A percentile compares a stretch with the other conserved stretches of the same genome.
phyloP scores from a whole-genome alignment of 2,329 filamentous ascomycete genomes.

The Podosphaera xanthii region DNA sequence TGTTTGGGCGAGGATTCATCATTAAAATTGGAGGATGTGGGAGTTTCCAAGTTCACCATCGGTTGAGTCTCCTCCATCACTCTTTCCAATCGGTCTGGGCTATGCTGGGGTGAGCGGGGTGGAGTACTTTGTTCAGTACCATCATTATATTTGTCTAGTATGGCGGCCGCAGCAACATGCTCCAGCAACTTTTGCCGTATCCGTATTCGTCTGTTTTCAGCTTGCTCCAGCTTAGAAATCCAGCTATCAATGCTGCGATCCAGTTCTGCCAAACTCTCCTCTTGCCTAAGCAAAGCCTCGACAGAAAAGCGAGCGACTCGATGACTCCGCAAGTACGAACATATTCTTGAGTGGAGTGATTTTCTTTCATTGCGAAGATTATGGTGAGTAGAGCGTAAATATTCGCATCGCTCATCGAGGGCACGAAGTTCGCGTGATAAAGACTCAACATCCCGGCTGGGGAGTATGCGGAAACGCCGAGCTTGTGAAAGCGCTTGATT shows the following conservation, averaged over 20 bases:
- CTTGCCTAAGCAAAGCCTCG: slow-evolving; percentile 56
- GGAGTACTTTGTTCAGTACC: slow-evolving; percentile 8
- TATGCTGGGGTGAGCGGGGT: slow-evolving; percentile 22
- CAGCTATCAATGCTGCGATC: slow-evolving; percentile 63
- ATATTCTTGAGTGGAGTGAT: slow-evolving; percentile 55
- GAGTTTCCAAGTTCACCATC: background rate
- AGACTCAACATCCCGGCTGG: slow-evolving; percentile 35
- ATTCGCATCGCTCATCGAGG: slow-evolving; percentile 58
- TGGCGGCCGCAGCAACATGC: slow-evolving; percentile 51
- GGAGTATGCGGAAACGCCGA: slow-evolving; percentile 40
- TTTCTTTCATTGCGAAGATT: slow-evolving; percentile 53
- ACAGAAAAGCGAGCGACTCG: slow-evolving; percentile 48
- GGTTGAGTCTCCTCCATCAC: slow-evolving; percentile 6
- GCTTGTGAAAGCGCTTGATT: slow-evolving; percentile 39
- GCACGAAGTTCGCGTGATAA: slow-evolving; percentile 50
- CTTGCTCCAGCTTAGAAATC: slow-evolving; percentile 57
- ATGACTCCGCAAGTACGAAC: slow-evolving; percentile 51
- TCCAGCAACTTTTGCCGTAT: slow-evolving; percentile 63
- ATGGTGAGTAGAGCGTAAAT: slow-evolving; percentile 53
- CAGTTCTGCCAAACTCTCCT: slow-evolving; percentile 55
- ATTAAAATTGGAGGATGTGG: background rate
- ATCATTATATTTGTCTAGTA: slow-evolving; percentile 15
- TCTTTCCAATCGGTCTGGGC: slow-evolving; percentile 7
- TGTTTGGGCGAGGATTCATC: background rate
- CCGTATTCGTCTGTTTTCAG: slow-evolving; percentile 52